phyloP scores from a whole-genome alignment of 2,329 filamentous ascomycete species.

The Ceratocystis alfenasii region DNA sequence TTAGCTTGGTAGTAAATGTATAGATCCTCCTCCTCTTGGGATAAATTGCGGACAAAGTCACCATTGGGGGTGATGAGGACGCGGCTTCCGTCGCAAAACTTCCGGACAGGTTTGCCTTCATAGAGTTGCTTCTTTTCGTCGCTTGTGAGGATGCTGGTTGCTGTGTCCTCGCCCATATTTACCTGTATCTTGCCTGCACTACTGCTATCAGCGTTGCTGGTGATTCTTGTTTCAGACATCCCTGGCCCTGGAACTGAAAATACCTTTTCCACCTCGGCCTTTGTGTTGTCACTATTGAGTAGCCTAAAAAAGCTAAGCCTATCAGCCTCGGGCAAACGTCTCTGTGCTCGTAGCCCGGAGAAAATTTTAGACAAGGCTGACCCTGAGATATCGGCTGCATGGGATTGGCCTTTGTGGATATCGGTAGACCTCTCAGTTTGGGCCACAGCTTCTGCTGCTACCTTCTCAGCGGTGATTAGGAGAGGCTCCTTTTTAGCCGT shows the following conservation, averaged over 20 bases:
- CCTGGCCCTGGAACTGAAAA: constrained; percentile 7
- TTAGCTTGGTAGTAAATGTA: constrained; percentile 57
- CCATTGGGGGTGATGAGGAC: constrained; percentile 66
- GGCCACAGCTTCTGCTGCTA: constrained; percentile 7
- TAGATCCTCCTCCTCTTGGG: constrained; percentile 53
- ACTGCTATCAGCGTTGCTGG: not conserved
- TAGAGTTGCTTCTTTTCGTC: constrained; percentile 45
- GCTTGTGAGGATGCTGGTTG: constrained; percentile 34
- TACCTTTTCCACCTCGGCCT: constrained; percentile 12
- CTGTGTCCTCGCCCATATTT: not conserved
- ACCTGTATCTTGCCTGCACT: constrained; percentile 18
- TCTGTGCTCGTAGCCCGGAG: not conserved
- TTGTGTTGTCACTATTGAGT: constrained; percentile 26
- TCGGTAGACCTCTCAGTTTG: constrained; percentile 2
- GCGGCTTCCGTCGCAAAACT: constrained; percentile 45
- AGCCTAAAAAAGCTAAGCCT: constrained; percentile 32
- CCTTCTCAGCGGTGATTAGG: constrained; percentile 14
- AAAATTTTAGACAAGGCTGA: constrained; percentile 11
- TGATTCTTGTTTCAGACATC: not conserved
- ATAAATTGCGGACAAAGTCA: constrained; percentile 62
- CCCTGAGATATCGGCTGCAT: constrained; percentile 3
- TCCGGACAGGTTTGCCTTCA: constrained; percentile 48
- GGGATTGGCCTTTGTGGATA: constrained; percentile 5
- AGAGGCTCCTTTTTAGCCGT: constrained; percentile 23
- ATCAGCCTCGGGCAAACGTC: constrained; percentile 26